These are phyloP conservation scores for Phytopythium cucurbitacearum DNA, from an alignment of 352 stramenopile genomes.

Conservation along the genomic window DNA sequence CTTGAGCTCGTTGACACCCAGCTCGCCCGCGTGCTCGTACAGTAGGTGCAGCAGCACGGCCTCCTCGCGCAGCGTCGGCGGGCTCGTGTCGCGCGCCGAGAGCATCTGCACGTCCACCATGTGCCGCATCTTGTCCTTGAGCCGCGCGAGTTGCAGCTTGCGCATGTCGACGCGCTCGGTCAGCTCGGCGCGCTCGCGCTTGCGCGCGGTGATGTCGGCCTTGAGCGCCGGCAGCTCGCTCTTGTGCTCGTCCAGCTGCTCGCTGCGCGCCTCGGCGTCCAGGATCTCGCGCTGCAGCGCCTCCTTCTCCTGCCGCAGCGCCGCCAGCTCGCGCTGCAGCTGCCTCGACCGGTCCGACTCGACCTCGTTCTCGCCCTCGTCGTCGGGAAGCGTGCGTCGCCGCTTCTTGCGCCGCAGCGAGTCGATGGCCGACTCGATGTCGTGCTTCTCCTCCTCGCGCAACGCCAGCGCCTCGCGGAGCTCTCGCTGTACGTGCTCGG, in stretches of 20 bases:
- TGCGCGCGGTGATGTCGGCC: slow-evolving; percentile 22
- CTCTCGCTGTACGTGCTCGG: slow-evolving; percentile 15
- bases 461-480: slow-evolving; percentile 44
- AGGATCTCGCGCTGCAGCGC: slow-evolving; percentile 42
- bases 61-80: slow-evolving; percentile 43
- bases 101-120: slow-evolving; percentile 65
- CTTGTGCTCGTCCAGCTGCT: slow-evolving; percentile 30
- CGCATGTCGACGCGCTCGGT: slow-evolving; percentile 35
- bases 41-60: slow-evolving; percentile 60
- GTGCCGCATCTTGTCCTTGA: slow-evolving; percentile 61
- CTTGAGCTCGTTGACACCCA: slow-evolving; percentile 63
- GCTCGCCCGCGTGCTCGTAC: slow-evolving; percentile 55
- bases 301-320: slow-evolving; percentile 43
- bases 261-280: slow-evolving; percentile 30
- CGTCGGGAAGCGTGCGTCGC: slow-evolving; percentile 8
- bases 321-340: slow-evolving; percentile 24
- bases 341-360: slow-evolving; percentile 15
- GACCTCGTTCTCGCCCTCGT: slow-evolving; percentile 8
- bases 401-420: slow-evolving; percentile 41
- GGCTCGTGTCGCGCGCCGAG: slow-evolving; percentile 37
- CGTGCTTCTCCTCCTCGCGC: slow-evolving; percentile 49
- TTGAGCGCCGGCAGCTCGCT: slow-evolving; percentile 31
- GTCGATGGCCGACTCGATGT: slow-evolving; percentile 54
- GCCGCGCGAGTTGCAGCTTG: slow-evolving; percentile 28
- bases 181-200: slow-evolving; percentile 12